Evolutionary conservation across 768 basidiomycete species (phyloP), one percentile per base, ranked within the genome.

Genomic region (Calocera cornea): DNA sequence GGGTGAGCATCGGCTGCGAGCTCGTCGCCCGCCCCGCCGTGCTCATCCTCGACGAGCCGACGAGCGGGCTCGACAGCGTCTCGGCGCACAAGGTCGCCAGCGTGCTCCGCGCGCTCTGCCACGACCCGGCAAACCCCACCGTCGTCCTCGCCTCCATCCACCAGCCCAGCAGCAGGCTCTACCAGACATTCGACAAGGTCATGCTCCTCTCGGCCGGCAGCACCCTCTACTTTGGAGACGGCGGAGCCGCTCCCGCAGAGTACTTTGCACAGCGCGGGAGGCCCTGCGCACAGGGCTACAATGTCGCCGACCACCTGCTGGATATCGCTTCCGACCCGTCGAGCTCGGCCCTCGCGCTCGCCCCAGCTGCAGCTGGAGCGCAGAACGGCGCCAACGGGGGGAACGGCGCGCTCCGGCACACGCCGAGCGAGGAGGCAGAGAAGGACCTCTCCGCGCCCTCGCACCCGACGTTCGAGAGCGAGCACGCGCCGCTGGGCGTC

Each of bases 1-100:
- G 94, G 64, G 89, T 97, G 3, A 92, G 88, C 68, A 95, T 97
- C 68, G 94, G 92, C 3, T 77, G 94, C 40, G 94, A 95, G 77
- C 81, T 97, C 11, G 87, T 95, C 63, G 87, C 90, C 0, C 82
- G 83, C 41, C 94, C 94, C 0, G 90, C 93, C 73, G 80, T 97
- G 12, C 76, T 97, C 41, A 84, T 95, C 33, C 80, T 93, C 34
- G 94, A 97, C 72, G 94, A 97, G 72, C 94, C 94, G 0, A 79
- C 79, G 1, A 77, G 76, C 5, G 71, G 90, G 8, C 79, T 97
- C 68, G 94, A 97, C 75, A 92, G 91, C 0, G 90, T 94, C 7
- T 92, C 90, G 27, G 93, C 93, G 0, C 80, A 85, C 19, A 85
- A 89, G 64, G 85, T 95, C 34, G 83, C 92, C n/a, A 82, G 81